Conservation (phyloP, 306 rosid species). For the Cucumis melo region DNA sequence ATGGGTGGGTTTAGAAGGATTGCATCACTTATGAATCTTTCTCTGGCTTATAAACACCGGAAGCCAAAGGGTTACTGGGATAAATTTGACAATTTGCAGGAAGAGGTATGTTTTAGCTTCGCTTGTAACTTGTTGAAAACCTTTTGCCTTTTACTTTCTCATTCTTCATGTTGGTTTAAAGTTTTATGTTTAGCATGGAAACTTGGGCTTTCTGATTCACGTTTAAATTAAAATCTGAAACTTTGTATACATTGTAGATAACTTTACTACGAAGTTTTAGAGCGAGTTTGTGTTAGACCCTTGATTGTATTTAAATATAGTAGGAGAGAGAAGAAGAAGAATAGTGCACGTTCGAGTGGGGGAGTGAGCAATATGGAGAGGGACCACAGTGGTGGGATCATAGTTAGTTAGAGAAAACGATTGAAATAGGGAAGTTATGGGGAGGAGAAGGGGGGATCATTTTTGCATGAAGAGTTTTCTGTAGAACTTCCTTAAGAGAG, state of each 20-base stretch:
- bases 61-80: constrained; percentile 96
- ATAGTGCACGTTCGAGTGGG: too few species aligned
- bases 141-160: background rate
- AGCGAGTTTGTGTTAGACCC: too few species aligned
- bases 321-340: too few species aligned
- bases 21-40: constrained; percentile 63
- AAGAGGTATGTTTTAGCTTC: constrained; percentile 31
- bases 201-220: background rate
- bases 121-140: background rate
- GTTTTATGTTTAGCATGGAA: background rate
- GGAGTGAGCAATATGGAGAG: too few species aligned
- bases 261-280: background rate
- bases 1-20: constrained; percentile 90
- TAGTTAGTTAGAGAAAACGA: too few species aligned
- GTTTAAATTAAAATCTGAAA: background rate
- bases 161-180: background rate
- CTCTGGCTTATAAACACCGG: constrained; percentile 75
- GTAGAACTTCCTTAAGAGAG: too few species aligned
- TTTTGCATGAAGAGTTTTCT: too few species aligned
- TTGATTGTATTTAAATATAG: too few species aligned
- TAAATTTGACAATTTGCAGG: constrained; percentile 53
- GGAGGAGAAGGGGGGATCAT: too few species aligned
- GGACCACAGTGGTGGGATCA: too few species aligned
- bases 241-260: background rate
- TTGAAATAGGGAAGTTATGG: too few species aligned